Evolutionary conservation across 2,329 filamentous ascomycete species (phyloP), one percentile per base, ranked within the genome.

Genomic region (Colletotrichum theobromicola): DNA sequence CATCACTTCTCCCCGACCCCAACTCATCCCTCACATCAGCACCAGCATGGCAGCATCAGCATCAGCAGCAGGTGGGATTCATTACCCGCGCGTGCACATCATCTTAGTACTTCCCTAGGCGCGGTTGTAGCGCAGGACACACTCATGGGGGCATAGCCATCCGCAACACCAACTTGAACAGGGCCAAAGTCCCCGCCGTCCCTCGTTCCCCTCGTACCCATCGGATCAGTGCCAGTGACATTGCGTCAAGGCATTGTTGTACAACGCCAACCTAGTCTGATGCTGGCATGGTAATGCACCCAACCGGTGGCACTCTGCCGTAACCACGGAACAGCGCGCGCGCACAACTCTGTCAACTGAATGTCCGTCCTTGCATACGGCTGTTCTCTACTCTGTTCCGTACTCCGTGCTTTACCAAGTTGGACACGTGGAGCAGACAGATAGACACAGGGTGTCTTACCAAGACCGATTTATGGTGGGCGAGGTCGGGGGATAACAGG

Each of bases 401-500:
- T 28, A 3, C 53, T 46, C 57, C 28, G 5, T 15, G 18, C 5
- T 16, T 18, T 13, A 30, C 57, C 26, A 60, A 60, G 32, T 24
- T 26, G n/a, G 64, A 62, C 34, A 62, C 26, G 32, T 57, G 32
- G 42, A 46, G 42, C 42, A 46, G 42, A 5, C 55, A 60, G 13
- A 57, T 70, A 70, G 32, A 72, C 34, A 72, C 58, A 64, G 65
- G 65, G 57, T 64, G 65, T 34, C 42, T 69, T 72, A 57, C 63
- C 32, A 30, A 34, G 26, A 58, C 55, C 26, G 26, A 16, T 16
- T 50, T 16, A 7, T 28, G 21, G 50, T 21, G 32, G 64, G 64
- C 64, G 37, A 61, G 63, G 42, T 62, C 69, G 62, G 69, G 21
- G 53, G 35, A 34, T 46, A n/a, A 37, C 70, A 68, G 55, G 70